Evolutionary conservation across 441 rosid species (phyloP), one percentile per base, ranked within the genome.

Genomic region (Capsella rubella): DNA sequence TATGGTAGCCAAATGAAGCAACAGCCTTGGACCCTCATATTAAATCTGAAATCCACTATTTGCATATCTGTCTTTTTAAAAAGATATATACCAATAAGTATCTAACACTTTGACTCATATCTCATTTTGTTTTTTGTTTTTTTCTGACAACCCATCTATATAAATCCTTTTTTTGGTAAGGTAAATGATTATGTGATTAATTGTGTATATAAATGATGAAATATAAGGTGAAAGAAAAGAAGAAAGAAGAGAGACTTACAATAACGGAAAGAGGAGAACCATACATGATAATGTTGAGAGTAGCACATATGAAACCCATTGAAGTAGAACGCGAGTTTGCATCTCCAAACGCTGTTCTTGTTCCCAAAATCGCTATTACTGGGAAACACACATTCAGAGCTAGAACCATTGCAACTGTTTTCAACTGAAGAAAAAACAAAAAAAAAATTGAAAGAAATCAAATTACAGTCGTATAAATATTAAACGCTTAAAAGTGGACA

Each of bases 211-310:
- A 21, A 1, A 21, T 21, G 25, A 21, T 21, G 2, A 11, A 6
- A 5, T 21, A 62, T 40, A 52, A 25, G 16, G 18, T 62, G 15
- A 59, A 11, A 15, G 7, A 27, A 21, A 21, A 34, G 16, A 28
- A 5, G 28, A 64, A 28, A 39, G 4, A 43, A 5, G 39, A 58
- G 47, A 49, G 43, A 74, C 77, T 78, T 86, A 93, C 97, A 88
- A 93, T 89, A 52, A 88, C 97, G 6, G 96, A 89, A 35, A 93
- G 85, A 79, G 98, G 98, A 5, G 98, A 90, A 14, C 84, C 96
- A 73, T 91, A 93, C 85, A 89, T 90, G 51, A 89, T 43, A 50
- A 90, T 83, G 71, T 90, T 90, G 54, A 93, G 87, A n/a, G 83
- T 84, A 1, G 95, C 83, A 71, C 93, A 69, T 40, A 93, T 63